Percentiles rank a stretch among this genome's conserved stretches.
phyloP scores from a whole-genome alignment of 2,329 filamentous ascomycete species.

The Pseudogymnoascus sp. region DNA sequence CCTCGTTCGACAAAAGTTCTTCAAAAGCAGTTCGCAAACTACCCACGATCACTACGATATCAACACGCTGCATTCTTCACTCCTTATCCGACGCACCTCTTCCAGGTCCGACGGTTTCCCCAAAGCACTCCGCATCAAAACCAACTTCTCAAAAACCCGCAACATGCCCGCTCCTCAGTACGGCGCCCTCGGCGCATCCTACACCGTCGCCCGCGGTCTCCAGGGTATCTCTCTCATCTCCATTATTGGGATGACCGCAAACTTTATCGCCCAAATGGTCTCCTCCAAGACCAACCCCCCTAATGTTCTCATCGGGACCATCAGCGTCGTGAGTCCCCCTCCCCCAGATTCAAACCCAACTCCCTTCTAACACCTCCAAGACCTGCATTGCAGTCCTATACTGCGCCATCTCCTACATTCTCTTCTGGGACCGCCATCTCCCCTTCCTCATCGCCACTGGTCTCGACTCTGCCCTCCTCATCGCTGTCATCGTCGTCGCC shows the following conservation, averaged over 20 bases:
- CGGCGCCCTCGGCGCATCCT: slow-evolving; percentile 70
- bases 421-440: slow-evolving; percentile 68
- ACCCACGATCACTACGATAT: not conserved
- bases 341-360: not conserved
- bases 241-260: slow-evolving; percentile 71
- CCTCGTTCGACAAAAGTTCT: not conserved
- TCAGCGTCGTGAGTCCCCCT: slow-evolving; percentile 61
- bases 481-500: slow-evolving; percentile 70
- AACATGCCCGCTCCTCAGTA: slow-evolving; percentile 22
- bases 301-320: slow-evolving; percentile 65
- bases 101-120: not conserved
- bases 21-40: not conserved
- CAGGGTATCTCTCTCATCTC: slow-evolving; percentile 65
- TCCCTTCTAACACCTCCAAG: slow-evolving; percentile 36
- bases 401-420: slow-evolving; percentile 69
- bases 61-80: not conserved
- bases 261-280: slow-evolving; percentile 74
- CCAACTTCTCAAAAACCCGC: slow-evolving; percentile 8
- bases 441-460: slow-evolving; percentile 62
- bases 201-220: slow-evolving; percentile 63
- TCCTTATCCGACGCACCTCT: not conserved
- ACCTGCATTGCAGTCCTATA: slow-evolving; percentile 73
- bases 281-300: slow-evolving; percentile 57
- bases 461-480: slow-evolving; percentile 60
- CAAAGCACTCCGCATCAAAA: not conserved